A percentile compares a stretch with the other conserved stretches of the same genome.
phyloP scores from a whole-genome alignment of 164 flowering plant genomes.

The Aristolochia contorta region DNA sequence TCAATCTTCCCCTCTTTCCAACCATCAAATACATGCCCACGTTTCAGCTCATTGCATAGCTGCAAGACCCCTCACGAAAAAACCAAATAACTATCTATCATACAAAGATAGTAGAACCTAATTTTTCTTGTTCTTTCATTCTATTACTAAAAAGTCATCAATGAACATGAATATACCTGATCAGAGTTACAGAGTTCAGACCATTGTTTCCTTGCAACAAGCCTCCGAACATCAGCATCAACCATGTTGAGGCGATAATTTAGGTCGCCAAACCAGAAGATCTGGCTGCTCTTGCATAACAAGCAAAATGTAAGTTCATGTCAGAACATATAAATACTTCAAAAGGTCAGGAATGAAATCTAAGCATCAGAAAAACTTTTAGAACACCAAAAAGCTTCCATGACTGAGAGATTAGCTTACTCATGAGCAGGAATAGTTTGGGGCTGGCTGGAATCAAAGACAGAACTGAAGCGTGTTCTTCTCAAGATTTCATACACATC shows the following conservation, averaged over 20 bases:
- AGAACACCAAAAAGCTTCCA: background rate
- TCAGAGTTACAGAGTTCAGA: slow-evolving; percentile 62
- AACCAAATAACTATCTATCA: background rate
- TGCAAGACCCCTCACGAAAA: slow-evolving; percentile 20
- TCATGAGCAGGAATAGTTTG: slow-evolving; percentile 84
- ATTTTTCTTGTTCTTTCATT: background rate
- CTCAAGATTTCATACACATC: slow-evolving; percentile 74
- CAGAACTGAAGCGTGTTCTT: slow-evolving; percentile 72
- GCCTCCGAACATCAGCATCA: slow-evolving; percentile 71
- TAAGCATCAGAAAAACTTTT: background rate
- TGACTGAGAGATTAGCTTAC: slow-evolving; percentile 34
- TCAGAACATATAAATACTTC: background rate
- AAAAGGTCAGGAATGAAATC: background rate
- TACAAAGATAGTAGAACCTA: too few relatives aligned
- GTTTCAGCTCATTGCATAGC: slow-evolving; percentile 63
- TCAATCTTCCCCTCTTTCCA: slow-evolving; percentile 90
- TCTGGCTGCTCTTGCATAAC: slow-evolving; percentile 48
- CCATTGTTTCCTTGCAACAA: slow-evolving; percentile 63
- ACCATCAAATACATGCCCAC: slow-evolving; percentile 84
- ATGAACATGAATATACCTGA: slow-evolving; percentile 43
- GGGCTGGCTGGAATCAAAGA: slow-evolving; percentile 51
- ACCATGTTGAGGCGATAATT: slow-evolving; percentile 84
- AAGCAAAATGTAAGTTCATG: background rate
- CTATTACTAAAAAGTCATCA: background rate
- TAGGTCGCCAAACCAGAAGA: slow-evolving; percentile 98